phyloP scores from a whole-genome alignment of 1,284 basidiomycete genomes.

The Taiwanofungus camphoratus region DNA sequence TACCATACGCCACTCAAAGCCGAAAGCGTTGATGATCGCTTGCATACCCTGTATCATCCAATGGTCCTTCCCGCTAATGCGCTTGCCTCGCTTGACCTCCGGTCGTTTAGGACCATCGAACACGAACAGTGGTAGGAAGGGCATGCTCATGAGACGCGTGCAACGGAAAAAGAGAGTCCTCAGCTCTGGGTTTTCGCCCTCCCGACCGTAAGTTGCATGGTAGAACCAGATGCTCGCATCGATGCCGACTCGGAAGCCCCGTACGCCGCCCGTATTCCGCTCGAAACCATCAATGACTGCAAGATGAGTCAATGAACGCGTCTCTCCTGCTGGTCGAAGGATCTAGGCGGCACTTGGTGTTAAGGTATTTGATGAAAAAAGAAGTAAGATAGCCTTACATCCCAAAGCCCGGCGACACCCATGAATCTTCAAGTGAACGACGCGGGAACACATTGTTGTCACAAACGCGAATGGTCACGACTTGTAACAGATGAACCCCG shows the following conservation, averaged over 20 bases:
- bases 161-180: slow-evolving; percentile 74
- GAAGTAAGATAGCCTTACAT: slow-evolving; percentile 21
- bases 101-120: slow-evolving; percentile 92
- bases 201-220: slow-evolving; percentile 65
- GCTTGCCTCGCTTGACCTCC: slow-evolving; percentile 74
- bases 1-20: slow-evolving; percentile 81
- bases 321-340: slow-evolving; percentile 54
- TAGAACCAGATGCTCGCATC: slow-evolving; percentile 83
- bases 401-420: slow-evolving; percentile 47
- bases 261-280: slow-evolving; percentile 46
- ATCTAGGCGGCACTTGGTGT: slow-evolving; percentile 35
- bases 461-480: too few relatives aligned
- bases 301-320: slow-evolving; percentile 62
- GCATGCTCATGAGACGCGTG: slow-evolving; percentile 67
- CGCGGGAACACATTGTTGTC: too few relatives aligned
- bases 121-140: slow-evolving; percentile 86
- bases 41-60: slow-evolving; percentile 69
- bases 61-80: slow-evolving; percentile 56
- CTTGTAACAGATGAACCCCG: too few relatives aligned
- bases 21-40: slow-evolving; percentile 81
- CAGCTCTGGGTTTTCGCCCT: slow-evolving; percentile 76
- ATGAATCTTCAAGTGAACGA: slow-evolving; percentile 21
- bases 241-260: slow-evolving; percentile 70
- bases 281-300: slow-evolving; percentile 67
- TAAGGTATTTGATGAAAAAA: not conserved